Percentiles rank a stretch among this genome's conserved stretches.
phyloP scores from a whole-genome alignment of 1,139 yeast genomes.

The Kluyveromyces sp. region DNA sequence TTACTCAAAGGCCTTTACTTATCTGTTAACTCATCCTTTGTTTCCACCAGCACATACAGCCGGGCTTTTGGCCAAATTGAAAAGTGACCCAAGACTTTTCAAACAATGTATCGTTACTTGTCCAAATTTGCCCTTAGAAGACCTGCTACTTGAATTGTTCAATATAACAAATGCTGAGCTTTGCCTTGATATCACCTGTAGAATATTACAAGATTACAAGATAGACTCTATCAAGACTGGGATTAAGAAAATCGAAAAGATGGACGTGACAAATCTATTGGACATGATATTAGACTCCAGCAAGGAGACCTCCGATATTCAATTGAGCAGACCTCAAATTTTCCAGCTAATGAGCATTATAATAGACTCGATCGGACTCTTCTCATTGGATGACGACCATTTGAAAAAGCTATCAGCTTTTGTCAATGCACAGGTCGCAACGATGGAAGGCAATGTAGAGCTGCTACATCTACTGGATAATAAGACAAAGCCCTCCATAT shows the following conservation, averaged over 20 bases:
- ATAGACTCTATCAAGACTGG: conserved; percentile 28
- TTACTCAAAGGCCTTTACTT: conserved; percentile 59
- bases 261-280: conserved; percentile 30
- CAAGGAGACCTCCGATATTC: conserved; percentile 13
- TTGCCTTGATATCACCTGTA: conserved; percentile 59
- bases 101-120: conserved; percentile 80
- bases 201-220: conserved; percentile 55
- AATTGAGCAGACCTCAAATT: conserved; percentile 23
- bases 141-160: conserved; percentile 53
- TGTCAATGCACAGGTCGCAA: conserved; percentile 24
- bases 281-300: conserved; percentile 24
- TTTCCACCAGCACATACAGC: conserved; percentile 58
- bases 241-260: conserved; percentile 26
- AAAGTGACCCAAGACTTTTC: conserved; percentile 51
- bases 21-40: conserved; percentile 78
- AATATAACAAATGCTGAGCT: conserved; percentile 53
- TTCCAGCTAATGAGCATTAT: conserved; percentile 29
- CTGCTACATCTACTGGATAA: conserved; percentile 28
- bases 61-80: conserved; percentile 48
- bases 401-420: conserved; percentile 23
- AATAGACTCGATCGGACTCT: conserved; percentile 31
- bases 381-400: conserved; percentile 25
- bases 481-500: conserved; percentile 12
- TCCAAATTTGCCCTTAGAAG: conserved; percentile 57
- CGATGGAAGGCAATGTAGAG: conserved; percentile 29